Conservation (phyloP, 2,329 filamentous ascomycete species). For the Thermomyces lanuginosus region DNA sequence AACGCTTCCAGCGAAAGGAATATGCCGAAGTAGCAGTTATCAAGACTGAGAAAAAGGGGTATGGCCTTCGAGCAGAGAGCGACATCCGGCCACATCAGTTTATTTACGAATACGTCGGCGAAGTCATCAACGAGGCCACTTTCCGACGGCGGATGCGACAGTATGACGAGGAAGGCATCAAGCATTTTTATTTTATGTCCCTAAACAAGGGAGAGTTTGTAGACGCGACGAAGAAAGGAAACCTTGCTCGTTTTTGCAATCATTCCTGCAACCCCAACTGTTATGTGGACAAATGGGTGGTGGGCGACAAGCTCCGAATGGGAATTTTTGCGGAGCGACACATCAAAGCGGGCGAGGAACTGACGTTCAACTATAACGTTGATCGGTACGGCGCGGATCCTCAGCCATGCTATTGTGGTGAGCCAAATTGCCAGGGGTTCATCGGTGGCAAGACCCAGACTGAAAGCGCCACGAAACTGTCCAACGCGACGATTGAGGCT, state of each 20-base stretch:
- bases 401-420: conserved; percentile 90
- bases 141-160: conserved; percentile 82
- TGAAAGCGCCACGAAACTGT: conserved; percentile 81
- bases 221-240: conserved; percentile 91
- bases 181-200: conserved; percentile 99
- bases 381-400: conserved; percentile 94
- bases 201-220: conserved; percentile 92
- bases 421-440: conserved; percentile 86
- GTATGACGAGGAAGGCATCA: conserved; percentile 92
- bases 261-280: conserved; percentile 98
- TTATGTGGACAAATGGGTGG: conserved; percentile 99
- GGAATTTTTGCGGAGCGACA: conserved; percentile 85
- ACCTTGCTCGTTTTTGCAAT: conserved; percentile 93
- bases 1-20: conserved; percentile 78
- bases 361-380: conserved; percentile 99
- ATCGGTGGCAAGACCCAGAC: conserved; percentile 98
- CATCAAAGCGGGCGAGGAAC: conserved; percentile 76
- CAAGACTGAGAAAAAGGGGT: conserved; percentile 96
- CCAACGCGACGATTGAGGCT: conserved; percentile 78
- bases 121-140: conserved; percentile 84
- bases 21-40: conserved; percentile 89
- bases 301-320: conserved; percentile 94
- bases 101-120: conserved; percentile 95
- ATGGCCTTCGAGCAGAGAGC: conserved; percentile 67
- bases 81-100: conserved; percentile 73